A percentile compares a stretch with the other conserved stretches of the same genome.
Evolutionary conservation across 352 stramenopile species (phyloP).

Genomic region (Stramenopiles sp.): DNA sequence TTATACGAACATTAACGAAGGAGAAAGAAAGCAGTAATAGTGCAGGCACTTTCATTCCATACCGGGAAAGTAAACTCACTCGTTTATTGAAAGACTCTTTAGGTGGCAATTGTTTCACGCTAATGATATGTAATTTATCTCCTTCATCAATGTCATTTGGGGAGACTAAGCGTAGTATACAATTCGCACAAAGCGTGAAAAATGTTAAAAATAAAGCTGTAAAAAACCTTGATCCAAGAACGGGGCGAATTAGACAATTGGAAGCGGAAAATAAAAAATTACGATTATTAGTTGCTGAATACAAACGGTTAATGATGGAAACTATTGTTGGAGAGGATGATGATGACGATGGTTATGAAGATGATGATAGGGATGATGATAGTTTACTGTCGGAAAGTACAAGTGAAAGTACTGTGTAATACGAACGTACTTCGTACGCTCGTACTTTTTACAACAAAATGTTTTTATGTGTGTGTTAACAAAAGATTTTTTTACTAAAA

Average conservation of each 20-base stretch:
- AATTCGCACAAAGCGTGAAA: conserved; percentile 2
- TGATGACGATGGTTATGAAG: background rate
- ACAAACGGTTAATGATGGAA: background rate
- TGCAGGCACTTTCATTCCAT: conserved; percentile 35
- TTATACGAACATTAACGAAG: conserved; percentile 2
- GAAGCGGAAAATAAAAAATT: conserved; percentile 7
- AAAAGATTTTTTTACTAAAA: too few relatives aligned
- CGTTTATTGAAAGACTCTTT: conserved; percentile 54
- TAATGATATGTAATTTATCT: conserved; percentile 70
- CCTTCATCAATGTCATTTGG: conserved; percentile 15
- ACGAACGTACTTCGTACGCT: too few relatives aligned
- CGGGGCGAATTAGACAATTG: background rate
- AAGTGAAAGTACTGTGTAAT: background rate
- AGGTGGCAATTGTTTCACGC: conserved; percentile 54
- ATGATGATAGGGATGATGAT: background rate
- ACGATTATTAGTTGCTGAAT: background rate
- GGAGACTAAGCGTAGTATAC: background rate
- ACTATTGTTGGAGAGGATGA: background rate
- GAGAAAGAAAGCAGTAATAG: background rate
- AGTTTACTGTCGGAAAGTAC: background rate
- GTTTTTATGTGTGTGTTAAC: too few relatives aligned
- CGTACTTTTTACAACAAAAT: too few relatives aligned
- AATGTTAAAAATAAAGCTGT: background rate
- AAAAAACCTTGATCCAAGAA: background rate
- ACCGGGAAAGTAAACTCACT: conserved; percentile 64